Percentiles rank a stretch among this genome's conserved stretches.
Evolutionary conservation across 208 protist species (phyloP).

Genomic region (Trypanosoma conorhini): DNA sequence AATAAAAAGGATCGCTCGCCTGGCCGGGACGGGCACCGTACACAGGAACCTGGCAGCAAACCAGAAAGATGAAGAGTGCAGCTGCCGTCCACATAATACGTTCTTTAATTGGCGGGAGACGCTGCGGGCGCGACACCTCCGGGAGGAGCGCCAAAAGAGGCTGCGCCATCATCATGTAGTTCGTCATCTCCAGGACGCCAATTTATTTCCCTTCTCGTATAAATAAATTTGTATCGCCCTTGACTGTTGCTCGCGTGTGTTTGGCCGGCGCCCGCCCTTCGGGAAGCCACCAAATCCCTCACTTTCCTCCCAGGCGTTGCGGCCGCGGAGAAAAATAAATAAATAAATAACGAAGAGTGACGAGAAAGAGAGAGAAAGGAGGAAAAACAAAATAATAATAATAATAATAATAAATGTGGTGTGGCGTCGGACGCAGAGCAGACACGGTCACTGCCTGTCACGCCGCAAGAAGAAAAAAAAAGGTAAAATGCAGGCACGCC

Average conservation of each 20-base stretch:
- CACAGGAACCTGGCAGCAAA: slow-evolving; percentile 99
- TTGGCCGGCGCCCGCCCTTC: background rate
- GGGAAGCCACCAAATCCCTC: slow-evolving; percentile 10
- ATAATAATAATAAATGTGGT: too few relatives aligned
- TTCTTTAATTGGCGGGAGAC: slow-evolving; percentile 93
- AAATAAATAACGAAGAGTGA: slow-evolving; percentile 25
- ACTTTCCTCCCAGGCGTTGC: slow-evolving; percentile 16
- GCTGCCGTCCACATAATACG: slow-evolving; percentile 98
- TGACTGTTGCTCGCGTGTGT: slow-evolving; percentile 1
- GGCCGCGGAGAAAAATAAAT: slow-evolving; percentile 1
- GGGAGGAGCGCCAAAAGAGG: slow-evolving; percentile 96
- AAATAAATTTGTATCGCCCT: slow-evolving; percentile 11
- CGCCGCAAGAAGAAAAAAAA: background rate
- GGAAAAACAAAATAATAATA: background rate
- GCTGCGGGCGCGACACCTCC: slow-evolving; percentile 92
- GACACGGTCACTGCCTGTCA: background rate
- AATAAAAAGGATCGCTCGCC: slow-evolving; percentile 99
- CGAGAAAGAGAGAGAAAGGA: slow-evolving; percentile 20
- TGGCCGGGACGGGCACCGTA: slow-evolving; percentile 97
- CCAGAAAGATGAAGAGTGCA: slow-evolving; percentile 99
- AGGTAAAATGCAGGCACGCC: background rate
- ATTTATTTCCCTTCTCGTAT: slow-evolving; percentile 28
- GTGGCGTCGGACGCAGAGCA: too few relatives aligned
- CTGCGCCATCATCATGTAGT: slow-evolving; percentile 88
- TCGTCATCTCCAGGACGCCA: slow-evolving; percentile 18